Evolutionary conservation across 225 moss, liverwort and hornwort genomes (phyloP).

Genomic region (Sphagnum contortum): DNA sequence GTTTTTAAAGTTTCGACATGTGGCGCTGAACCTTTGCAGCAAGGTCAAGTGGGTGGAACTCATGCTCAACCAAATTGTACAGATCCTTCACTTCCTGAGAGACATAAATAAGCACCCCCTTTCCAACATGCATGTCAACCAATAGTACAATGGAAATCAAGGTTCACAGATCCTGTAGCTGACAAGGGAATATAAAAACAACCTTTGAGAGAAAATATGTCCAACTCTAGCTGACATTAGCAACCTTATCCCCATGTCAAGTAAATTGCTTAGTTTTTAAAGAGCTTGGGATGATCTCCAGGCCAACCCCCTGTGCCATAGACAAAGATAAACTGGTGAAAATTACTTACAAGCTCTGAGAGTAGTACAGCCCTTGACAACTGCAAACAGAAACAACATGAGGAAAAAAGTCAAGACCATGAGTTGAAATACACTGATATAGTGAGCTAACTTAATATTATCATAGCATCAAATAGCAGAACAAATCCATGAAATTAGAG

Average conservation of each 20-base stretch:
- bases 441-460: too few relatives aligned
- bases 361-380: slow-evolving; percentile 85
- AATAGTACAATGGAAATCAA: too few relatives aligned
- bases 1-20: slow-evolving; percentile 44
- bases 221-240: not conserved
- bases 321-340: not conserved
- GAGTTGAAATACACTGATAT: too few relatives aligned
- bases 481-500: slow-evolving; percentile 5
- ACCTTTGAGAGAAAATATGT: not conserved
- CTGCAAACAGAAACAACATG: too few relatives aligned
- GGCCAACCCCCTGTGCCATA: not conserved
- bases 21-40: slow-evolving; percentile 61
- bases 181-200: slow-evolving; percentile 1
- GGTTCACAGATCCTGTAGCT: too few relatives aligned
- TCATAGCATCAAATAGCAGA: too few relatives aligned
- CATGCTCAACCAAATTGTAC: slow-evolving; percentile 66
- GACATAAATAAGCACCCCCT: slow-evolving; percentile 93
- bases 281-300: too few relatives aligned
- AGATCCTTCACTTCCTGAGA: slow-evolving; percentile 82
- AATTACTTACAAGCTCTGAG: slow-evolving; percentile 66
- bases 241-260: too few relatives aligned
- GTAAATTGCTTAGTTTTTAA: not conserved
- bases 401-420: too few relatives aligned
- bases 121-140: slow-evolving; percentile 73
- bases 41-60: slow-evolving; percentile 89